Evolutionary conservation across 2,329 filamentous ascomycete species (phyloP), one percentile per base, ranked within the genome.

Genomic region (Sclerotinia minor): DNA sequence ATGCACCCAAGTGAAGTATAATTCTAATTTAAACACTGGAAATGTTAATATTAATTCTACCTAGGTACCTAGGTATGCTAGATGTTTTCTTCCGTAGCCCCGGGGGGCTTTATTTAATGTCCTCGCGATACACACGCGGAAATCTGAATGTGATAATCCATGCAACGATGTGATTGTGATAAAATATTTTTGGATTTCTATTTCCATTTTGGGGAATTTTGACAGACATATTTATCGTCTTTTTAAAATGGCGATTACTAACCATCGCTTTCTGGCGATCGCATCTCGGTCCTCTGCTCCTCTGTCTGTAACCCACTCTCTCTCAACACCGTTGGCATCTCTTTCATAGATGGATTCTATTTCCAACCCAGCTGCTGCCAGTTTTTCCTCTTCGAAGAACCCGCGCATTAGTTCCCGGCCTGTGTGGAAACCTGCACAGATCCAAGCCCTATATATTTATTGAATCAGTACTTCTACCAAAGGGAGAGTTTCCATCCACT

Each of bases 371-470:
- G 79, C 80, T 63, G 79, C 77, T 0, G 73, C 76, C 57, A 90
- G 80, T 17, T 79, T 80, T 8, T 72, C 76, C 5, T 71, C 74
- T 45, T 83, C 83, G 75, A 90, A 92, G 78, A 92, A 92, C 0
- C 79, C 81, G n/a, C 81, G 81, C 80, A 92, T 82, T 76, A 87
- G 88, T 26, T 81, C 81, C 47, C 90, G 81, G 0, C 90, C 90
- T 0, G 90, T 91, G 74, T 92, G 90, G 72, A 92, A 91, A 0
- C 88, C 89, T 0, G 85, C 89, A 8, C 92, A 82, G n/a, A 89
- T 84, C 79, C 88, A 87, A 63, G 87, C 84, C 45, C 64, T 66
- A 44, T 21, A 38, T 49, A 19, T 61, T 24, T n/a, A 38, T 61
- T 61, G 58, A 61, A 61, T 61, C 58, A 61, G 58, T 50, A 49